A percentile compares a stretch with the other conserved stretches of the same genome.
Evolutionary conservation across 805 yeast species (phyloP).

Genomic region (Metschnikowia koreensis): DNA sequence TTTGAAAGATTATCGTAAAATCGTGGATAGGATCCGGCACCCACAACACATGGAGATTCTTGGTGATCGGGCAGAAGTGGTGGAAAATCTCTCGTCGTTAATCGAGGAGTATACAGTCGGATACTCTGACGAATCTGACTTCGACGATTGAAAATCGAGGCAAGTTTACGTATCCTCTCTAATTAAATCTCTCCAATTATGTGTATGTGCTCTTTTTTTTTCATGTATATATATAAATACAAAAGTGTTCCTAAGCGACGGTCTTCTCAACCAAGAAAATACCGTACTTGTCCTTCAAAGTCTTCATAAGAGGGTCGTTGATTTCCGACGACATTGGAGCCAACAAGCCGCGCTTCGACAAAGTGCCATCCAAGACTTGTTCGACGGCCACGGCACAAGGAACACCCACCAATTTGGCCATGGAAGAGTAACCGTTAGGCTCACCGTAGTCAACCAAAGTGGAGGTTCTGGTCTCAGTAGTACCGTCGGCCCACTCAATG

Average conservation of each 20-base stretch:
- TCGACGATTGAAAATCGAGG: conserved; percentile 3
- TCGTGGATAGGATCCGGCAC: conserved; percentile 13
- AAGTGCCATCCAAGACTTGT: conserved; percentile 79
- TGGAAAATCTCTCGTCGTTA: conserved; percentile 46
- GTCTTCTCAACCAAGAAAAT: conserved; percentile 90
- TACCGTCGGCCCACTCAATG: conserved; percentile 93
- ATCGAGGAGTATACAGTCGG: conserved; percentile 52
- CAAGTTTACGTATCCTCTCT: too few relatives aligned
- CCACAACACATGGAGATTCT: conserved; percentile 25
- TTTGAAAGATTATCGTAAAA: conserved; percentile 27
- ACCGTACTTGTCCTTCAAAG: conserved; percentile 84
- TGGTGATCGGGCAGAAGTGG: conserved; percentile 55
- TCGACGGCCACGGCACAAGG: conserved; percentile 96
- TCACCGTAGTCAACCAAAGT: conserved; percentile 93
- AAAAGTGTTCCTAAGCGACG: conserved; percentile 3
- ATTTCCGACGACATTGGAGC: conserved; percentile 93
- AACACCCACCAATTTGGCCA: conserved; percentile 98
- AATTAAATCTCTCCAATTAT: not conserved
- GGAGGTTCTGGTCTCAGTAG: conserved; percentile 87
- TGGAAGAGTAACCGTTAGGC: conserved; percentile 85
- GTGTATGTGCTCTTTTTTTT: not conserved
- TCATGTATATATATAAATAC: not conserved
- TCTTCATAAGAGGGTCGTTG: conserved; percentile 87
- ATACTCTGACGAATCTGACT: conserved; percentile 32
- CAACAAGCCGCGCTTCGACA: conserved; percentile 75